These are phyloP conservation scores for Yamadazyma paraphyllophila DNA, from an alignment of 805 yeast genomes.

Conservation along the genomic window DNA sequence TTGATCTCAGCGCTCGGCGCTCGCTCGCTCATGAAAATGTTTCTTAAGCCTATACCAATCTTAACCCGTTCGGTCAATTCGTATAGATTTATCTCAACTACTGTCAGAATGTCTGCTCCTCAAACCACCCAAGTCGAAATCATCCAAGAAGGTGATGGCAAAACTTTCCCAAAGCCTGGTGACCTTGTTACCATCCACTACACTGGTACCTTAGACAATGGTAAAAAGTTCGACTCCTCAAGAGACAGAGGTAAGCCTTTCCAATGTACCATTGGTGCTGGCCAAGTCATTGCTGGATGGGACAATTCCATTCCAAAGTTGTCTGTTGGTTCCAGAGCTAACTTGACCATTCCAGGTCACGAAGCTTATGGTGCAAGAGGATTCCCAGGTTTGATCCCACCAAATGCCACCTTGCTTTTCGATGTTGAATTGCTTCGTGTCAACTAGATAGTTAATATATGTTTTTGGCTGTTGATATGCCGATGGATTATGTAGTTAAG, in stretches of 20 bases:
- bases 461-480: neutral
- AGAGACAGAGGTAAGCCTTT: constrained; percentile 94
- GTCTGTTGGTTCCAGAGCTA: constrained; percentile 90
- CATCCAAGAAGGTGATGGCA: constrained; percentile 72
- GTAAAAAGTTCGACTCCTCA: constrained; percentile 94
- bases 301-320: constrained; percentile 91
- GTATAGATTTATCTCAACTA: neutral
- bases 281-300: constrained; percentile 97
- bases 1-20: too few species aligned
- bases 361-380: constrained; percentile 95
- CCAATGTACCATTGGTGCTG: constrained; percentile 91
- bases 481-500: too few species aligned
- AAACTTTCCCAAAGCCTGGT: constrained; percentile 81
- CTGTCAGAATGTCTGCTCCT: constrained; percentile 36
- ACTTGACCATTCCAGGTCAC: constrained; percentile 87
- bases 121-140: constrained; percentile 41
- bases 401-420: constrained; percentile 87
- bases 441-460: constrained; percentile 29
- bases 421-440: constrained; percentile 72
- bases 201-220: constrained; percentile 92
- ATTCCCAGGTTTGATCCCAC: constrained; percentile 95
- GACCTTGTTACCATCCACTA: constrained; percentile 92
- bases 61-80: too few species aligned
- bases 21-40: too few species aligned
- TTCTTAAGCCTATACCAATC: too few species aligned